A percentile compares a stretch with the other conserved stretches of the same genome.
Conservation (phyloP, 2,329 filamentous ascomycete genomes). For the Talaromyces marneffei region DNA sequence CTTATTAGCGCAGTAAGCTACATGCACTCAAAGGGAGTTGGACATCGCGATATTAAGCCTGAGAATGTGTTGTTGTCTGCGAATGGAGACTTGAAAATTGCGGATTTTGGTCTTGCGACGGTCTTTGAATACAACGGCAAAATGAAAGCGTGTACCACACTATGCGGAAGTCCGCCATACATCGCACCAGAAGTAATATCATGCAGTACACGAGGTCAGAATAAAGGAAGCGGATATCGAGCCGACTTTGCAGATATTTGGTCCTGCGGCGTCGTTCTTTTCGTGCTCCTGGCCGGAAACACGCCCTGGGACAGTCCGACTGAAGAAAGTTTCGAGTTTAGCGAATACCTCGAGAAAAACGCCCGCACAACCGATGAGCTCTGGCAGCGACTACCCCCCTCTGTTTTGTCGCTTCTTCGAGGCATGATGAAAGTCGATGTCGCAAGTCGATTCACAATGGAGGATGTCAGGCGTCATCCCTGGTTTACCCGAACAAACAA, state of each 20-base stretch:
- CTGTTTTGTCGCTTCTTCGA: constrained; percentile 73
- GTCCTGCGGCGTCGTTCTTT: constrained; percentile 97
- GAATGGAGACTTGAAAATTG: constrained; percentile 83
- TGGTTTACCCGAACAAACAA: constrained; percentile 86
- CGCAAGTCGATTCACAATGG: constrained; percentile 70
- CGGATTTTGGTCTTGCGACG: constrained; percentile 93
- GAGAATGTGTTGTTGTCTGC: constrained; percentile 90
- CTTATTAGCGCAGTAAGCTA: constrained; percentile 84
- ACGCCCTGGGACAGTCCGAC: constrained; percentile 97
- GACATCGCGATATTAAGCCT: constrained; percentile 85
- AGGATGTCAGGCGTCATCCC: constrained; percentile 80
- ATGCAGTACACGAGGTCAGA: constrained; percentile 47
- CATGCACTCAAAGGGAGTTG: constrained; percentile 93
- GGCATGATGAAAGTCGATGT: constrained; percentile 88
- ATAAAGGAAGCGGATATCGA: constrained; percentile 42
- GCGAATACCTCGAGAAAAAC: constrained; percentile 73
- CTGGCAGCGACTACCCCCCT: constrained; percentile 70
- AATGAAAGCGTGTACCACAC: constrained; percentile 74
- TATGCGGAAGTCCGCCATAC: constrained; percentile 94
- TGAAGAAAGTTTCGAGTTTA: constrained; percentile 77
- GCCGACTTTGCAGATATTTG: constrained; percentile 87
- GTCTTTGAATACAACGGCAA: constrained; percentile 86
- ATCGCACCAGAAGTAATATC: constrained; percentile 85
- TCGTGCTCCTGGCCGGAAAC: constrained; percentile 90
- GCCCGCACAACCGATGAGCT: constrained; percentile 79